A percentile compares a stretch with the other conserved stretches of the same genome.
Evolutionary conservation across 106 monocot species (phyloP).

Genomic region (Acanthochlamys bracteata): DNA sequence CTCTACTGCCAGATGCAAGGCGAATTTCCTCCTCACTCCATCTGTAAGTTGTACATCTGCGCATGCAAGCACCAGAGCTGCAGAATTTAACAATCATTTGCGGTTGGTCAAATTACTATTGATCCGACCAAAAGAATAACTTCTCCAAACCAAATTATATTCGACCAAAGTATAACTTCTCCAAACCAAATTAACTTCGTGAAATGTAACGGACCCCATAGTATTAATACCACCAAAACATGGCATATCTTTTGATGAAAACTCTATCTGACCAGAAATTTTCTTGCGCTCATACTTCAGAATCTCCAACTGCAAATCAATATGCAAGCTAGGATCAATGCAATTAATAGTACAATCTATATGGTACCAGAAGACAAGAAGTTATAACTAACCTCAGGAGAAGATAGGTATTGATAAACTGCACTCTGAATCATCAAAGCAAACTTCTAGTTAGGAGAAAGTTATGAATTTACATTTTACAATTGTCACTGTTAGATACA

Average conservation of each 20-base stretch:
- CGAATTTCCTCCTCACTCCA: constrained; percentile 61
- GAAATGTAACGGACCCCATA: constrained; percentile 4
- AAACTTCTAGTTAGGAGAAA: constrained; percentile 9
- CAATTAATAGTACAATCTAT: background rate
- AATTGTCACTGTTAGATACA: background rate
- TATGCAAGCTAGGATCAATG: background rate
- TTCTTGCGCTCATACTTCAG: constrained; percentile 39
- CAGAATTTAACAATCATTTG: background rate
- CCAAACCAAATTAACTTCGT: background rate
- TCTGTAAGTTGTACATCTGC: constrained; percentile 17
- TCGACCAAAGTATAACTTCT: background rate
- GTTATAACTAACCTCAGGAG: constrained; percentile 29
- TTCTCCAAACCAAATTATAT: background rate
- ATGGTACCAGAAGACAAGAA: background rate
- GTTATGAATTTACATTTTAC: background rate
- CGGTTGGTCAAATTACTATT: background rate
- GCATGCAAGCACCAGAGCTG: constrained; percentile 12
- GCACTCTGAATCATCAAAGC: constrained; percentile 37
- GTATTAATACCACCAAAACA: background rate
- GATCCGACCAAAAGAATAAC: background rate
- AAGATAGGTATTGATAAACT: constrained; percentile 44
- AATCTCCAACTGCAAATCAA: constrained; percentile 39
- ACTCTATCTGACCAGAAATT: constrained; percentile 42
- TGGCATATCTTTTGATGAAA: constrained; percentile 3
- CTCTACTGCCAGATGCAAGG: constrained; percentile 44